Evolutionary conservation across 1,284 basidiomycete species (phyloP).

Genomic region (Ustilago bromivora): DNA sequence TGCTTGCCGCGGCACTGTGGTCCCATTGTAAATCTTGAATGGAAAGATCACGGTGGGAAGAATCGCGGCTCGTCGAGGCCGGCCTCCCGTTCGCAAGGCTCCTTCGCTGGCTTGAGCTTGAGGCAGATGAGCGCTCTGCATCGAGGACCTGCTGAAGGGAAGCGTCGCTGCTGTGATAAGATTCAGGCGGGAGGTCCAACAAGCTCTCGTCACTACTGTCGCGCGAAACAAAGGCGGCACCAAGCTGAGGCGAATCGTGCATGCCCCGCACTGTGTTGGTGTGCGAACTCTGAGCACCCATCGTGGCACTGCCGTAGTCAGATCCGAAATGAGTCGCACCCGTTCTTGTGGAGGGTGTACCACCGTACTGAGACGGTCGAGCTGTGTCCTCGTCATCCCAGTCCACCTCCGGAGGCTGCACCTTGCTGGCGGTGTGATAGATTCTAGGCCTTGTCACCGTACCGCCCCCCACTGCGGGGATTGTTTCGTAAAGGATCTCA

Average conservation of each 20-base stretch:
- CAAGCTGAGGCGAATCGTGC: slow-evolving; percentile 40
- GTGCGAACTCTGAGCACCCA: slow-evolving; percentile 48
- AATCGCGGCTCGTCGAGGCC: slow-evolving; percentile 28
- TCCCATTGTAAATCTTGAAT: slow-evolving; percentile 30
- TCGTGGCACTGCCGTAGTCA: slow-evolving; percentile 47
- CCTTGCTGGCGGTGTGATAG: slow-evolving; percentile 79
- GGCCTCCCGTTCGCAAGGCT: neutral
- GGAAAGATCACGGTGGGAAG: slow-evolving; percentile 35
- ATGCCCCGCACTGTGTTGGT: slow-evolving; percentile 41
- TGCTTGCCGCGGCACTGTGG: slow-evolving; percentile 32
- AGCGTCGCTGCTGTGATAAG: slow-evolving; percentile 46
- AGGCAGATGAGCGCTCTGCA: slow-evolving; percentile 24
- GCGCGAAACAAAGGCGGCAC: slow-evolving; percentile 23
- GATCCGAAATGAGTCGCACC: slow-evolving; percentile 48
- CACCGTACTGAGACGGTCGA: slow-evolving; percentile 47
- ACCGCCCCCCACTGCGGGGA: slow-evolving; percentile 83
- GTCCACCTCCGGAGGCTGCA: slow-evolving; percentile 68
- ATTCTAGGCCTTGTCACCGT: slow-evolving; percentile 80
- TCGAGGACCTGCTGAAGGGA: slow-evolving; percentile 22
- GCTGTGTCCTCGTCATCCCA: slow-evolving; percentile 54
- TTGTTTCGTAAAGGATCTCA: slow-evolving; percentile 74
- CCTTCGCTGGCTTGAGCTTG: slow-evolving; percentile 22
- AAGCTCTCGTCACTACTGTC: slow-evolving; percentile 51
- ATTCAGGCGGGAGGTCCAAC: slow-evolving; percentile 48
- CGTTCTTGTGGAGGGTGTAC: slow-evolving; percentile 40